These are phyloP conservation scores for Phylloporus rhodoxanthus DNA, from an alignment of 768 basidiomycete species.

Conservation along the genomic window DNA sequence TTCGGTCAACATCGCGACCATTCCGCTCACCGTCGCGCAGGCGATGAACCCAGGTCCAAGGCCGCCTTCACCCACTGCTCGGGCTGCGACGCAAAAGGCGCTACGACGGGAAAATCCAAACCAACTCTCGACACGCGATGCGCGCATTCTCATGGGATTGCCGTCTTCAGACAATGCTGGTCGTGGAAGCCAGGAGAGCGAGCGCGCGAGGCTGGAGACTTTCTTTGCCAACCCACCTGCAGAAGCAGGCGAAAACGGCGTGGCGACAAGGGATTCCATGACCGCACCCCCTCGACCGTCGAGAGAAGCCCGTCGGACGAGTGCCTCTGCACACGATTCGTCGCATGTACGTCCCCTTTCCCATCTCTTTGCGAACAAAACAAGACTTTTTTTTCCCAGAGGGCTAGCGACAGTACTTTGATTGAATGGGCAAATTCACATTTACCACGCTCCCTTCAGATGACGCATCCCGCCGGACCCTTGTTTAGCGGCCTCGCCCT, in stretches of 20 bases:
- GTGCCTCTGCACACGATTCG: constrained; percentile 24
- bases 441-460: constrained; percentile 59
- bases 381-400: background rate
- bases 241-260: constrained; percentile 15
- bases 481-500: constrained; percentile 70
- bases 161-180: constrained; percentile 24
- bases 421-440: constrained; percentile 88
- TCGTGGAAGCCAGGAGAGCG: constrained; percentile 31
- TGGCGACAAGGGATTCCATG: constrained; percentile 12
- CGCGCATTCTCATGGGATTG: constrained; percentile 68
- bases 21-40: constrained; percentile 90
- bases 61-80: constrained; percentile 85
- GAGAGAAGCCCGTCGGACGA: constrained; percentile 51
- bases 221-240: constrained; percentile 44
- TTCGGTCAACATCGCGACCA: constrained; percentile 94
- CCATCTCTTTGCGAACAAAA: background rate
- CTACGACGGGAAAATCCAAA: constrained; percentile 80
- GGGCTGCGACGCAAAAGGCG: constrained; percentile 84
- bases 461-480: constrained; percentile 39
- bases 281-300: constrained; percentile 60
- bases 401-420: constrained; percentile 43
- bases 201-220: constrained; percentile 47
- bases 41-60: constrained; percentile 94
- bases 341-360: constrained; percentile 12
- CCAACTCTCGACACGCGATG: constrained; percentile 74